These are phyloP conservation scores for Cryphonectria radicalis DNA, from an alignment of 2,329 filamentous ascomycete species.

Conservation along the genomic window DNA sequence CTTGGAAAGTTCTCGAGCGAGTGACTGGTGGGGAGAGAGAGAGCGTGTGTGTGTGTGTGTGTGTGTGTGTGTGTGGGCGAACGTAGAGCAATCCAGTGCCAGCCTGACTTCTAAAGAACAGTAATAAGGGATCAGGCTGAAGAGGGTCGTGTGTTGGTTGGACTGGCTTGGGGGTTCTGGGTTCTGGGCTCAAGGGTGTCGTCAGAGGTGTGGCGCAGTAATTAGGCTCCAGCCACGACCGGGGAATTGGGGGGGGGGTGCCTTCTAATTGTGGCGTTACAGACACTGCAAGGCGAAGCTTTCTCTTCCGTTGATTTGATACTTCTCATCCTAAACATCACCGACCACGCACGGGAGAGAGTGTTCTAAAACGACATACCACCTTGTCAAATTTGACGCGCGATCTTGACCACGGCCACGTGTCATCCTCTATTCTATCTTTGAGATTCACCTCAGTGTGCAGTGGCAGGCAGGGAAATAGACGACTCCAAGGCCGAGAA, in stretches of 20 bases:
- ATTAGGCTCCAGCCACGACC: background rate
- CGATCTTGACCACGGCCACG: background rate
- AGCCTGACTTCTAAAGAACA: background rate
- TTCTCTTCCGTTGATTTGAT: background rate
- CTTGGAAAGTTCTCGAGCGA: background rate
- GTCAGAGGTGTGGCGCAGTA: conserved; percentile 7
- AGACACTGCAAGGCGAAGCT: background rate
- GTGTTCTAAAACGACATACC: background rate
- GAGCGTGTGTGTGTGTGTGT: too few relatives aligned
- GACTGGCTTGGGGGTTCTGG: background rate
- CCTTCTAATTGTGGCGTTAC: background rate
- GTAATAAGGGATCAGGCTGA: conserved; percentile 6
- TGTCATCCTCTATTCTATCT: background rate
- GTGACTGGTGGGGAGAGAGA: background rate
- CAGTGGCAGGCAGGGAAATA: background rate
- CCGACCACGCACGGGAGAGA: background rate
- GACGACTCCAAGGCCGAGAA: background rate
- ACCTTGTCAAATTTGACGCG: background rate
- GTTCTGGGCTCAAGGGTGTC: background rate
- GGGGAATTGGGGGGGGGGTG: background rate
- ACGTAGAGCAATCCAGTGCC: conserved; percentile 1
- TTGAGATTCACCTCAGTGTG: background rate
- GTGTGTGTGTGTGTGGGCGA: too few relatives aligned
- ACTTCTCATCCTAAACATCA: background rate
- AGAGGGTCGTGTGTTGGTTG: background rate